These are phyloP conservation scores for Irpex rosettiformis DNA, from an alignment of 1,284 basidiomycete species.

Conservation along the genomic window DNA sequence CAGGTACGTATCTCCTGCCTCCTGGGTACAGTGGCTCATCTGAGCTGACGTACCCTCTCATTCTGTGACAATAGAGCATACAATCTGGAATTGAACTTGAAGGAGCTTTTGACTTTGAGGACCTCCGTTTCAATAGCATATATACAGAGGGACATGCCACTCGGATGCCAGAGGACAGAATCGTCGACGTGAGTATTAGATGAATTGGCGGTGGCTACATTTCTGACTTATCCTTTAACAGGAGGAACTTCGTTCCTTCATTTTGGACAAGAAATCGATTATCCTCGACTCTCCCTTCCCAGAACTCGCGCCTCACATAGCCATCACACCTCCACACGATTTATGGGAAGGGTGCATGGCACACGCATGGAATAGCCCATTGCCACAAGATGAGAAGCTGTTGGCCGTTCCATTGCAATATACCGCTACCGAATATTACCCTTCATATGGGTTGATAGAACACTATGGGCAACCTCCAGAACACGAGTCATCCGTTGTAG, in stretches of 20 bases:
- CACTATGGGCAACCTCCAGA: slow-evolving; percentile 21
- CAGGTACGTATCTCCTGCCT: slow-evolving; percentile 4
- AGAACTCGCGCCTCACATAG: slow-evolving; percentile 40
- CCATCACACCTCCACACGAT: slow-evolving; percentile 42
- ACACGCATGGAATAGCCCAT: slow-evolving; percentile 28
- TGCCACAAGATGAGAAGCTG: slow-evolving; percentile 9
- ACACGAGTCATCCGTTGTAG: not conserved
- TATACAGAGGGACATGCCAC: not conserved
- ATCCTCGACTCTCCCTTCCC: slow-evolving; percentile 27
- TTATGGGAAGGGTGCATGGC: slow-evolving; percentile 33
- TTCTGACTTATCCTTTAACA: slow-evolving; percentile 2
- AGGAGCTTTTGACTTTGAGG: not conserved
- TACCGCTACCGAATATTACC: not conserved
- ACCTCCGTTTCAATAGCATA: not conserved
- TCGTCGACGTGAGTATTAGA: slow-evolving; percentile 1
- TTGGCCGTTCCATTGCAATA: slow-evolving; percentile 11
- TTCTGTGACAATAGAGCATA: not conserved
- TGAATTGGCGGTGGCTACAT: not conserved
- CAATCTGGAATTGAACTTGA: slow-evolving; percentile 3
- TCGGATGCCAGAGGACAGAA: not conserved
- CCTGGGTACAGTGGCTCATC: not conserved
- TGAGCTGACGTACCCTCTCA: not conserved
- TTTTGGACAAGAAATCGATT: slow-evolving; percentile 24
- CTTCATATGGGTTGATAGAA: slow-evolving; percentile 1
- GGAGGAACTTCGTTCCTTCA: slow-evolving; percentile 16